Percentiles rank a stretch among this genome's conserved stretches.
Conservation (phyloP, 768 basidiomycete species). For the Tephrocybe sp. region DNA sequence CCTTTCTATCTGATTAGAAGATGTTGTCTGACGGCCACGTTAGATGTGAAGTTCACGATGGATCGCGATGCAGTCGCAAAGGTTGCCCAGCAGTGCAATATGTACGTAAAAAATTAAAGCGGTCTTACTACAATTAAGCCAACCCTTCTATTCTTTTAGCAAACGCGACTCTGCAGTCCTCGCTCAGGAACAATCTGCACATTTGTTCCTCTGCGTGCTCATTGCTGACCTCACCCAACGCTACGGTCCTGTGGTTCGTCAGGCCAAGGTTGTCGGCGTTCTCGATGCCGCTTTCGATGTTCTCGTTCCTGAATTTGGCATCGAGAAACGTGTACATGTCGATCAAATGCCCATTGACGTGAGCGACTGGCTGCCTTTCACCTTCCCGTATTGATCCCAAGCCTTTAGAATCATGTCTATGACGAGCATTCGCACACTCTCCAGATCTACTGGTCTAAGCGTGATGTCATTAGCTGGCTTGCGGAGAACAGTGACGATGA, state of each 20-base stretch:
- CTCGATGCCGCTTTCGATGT: constrained; percentile 99
- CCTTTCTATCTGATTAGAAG: no score
- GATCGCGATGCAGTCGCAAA: constrained; percentile 98
- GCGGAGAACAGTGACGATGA: constrained; percentile 96
- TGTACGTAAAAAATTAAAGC: constrained; percentile 50
- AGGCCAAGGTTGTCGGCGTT: constrained; percentile 93
- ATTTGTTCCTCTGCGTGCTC: constrained; percentile 92
- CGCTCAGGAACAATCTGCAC: constrained; percentile 95
- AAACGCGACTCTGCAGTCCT: constrained; percentile 89
- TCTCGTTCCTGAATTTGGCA: constrained; percentile 92
- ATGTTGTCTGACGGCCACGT: constrained; percentile 21
- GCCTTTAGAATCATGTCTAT: constrained; percentile 86
- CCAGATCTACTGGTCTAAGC: constrained; percentile 93
- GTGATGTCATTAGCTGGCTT: constrained; percentile 93
- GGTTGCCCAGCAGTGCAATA: constrained; percentile 97
- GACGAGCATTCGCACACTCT: constrained; percentile 93
- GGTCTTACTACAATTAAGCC: no score
- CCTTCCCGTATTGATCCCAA: constrained; percentile 17
- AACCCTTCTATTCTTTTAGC: constrained; percentile 36
- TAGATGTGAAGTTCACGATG: constrained; percentile 92
- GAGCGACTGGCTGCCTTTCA: constrained; percentile 25
- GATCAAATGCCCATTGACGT: constrained; percentile 99
- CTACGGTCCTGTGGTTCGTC: constrained; percentile 93
- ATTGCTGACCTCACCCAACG: constrained; percentile 92
- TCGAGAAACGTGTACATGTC: constrained; percentile 97